Conservation (phyloP, 2,329 filamentous ascomycete genomes). For the Pseudocercospora vitis region DNA sequence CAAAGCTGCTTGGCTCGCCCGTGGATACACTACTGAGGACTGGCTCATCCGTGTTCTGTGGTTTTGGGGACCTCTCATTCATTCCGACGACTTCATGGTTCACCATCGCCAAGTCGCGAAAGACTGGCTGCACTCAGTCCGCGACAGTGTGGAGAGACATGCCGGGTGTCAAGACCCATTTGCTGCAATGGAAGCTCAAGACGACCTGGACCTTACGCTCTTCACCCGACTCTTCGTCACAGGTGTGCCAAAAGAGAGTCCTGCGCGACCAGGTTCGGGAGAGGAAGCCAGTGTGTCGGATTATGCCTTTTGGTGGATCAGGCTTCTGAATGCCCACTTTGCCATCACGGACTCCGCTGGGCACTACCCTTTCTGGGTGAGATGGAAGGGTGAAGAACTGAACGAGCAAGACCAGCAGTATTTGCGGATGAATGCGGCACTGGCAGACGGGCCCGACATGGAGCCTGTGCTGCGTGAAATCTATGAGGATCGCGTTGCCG, state of each 20-base stretch:
- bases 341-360: conserved; percentile 5
- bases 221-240: neutral
- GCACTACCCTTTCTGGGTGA: conserved; percentile 3
- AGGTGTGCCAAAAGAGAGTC: neutral
- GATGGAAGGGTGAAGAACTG: neutral
- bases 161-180: neutral
- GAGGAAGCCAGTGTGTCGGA: neutral
- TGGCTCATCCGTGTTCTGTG: conserved; percentile 5
- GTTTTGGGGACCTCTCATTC: conserved; percentile 4
- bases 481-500: neutral
- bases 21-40: conserved; percentile 4
- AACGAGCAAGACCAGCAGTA: neutral
- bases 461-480: neutral
- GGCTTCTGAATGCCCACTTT: conserved; percentile 5
- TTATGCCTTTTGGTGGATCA: conserved; percentile 11
- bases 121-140: conserved; percentile 4
- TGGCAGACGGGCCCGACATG: neutral
- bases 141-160: neutral
- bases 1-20: conserved; percentile 1
- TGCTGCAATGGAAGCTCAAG: neutral
- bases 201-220: neutral
- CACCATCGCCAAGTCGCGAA: neutral
- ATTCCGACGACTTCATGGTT: conserved; percentile 7
- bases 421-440: neutral
- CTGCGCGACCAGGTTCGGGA: neutral